phyloP scores from a whole-genome alignment of 345 rosid genomes.

The Sonneratia caseolaris region DNA sequence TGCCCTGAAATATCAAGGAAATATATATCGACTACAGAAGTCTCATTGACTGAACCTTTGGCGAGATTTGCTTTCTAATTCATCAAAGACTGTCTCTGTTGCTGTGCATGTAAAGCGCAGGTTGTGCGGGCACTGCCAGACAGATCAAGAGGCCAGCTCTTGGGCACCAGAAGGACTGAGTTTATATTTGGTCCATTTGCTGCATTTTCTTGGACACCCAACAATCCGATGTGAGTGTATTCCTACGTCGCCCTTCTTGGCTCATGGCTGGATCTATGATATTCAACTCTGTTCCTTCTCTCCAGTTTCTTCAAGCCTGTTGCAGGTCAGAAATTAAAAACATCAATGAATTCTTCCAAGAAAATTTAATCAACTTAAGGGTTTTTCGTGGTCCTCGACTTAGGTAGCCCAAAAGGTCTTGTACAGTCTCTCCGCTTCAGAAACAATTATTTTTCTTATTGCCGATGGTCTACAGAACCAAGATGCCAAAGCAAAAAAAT shows the following conservation, averaged over 20 bases:
- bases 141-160: neutral
- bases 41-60: too few relatives aligned
- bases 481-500: conserved; percentile 62
- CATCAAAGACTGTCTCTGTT: too few relatives aligned
- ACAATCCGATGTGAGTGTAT: conserved; percentile 69
- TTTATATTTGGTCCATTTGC: conserved; percentile 58
- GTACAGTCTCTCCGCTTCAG: conserved; percentile 15
- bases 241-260: conserved; percentile 28
- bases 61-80: too few relatives aligned
- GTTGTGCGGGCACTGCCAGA: neutral
- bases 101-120: neutral
- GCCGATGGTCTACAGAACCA: conserved; percentile 48
- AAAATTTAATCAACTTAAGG: neutral
- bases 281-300: conserved; percentile 44
- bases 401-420: neutral
- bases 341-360: neutral
- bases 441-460: conserved; percentile 42
- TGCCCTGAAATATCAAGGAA: too few relatives aligned
- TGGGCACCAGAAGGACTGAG: neutral
- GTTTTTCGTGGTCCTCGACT: neutral
- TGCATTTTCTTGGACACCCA: conserved; percentile 78
- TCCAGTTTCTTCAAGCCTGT: conserved; percentile 75
- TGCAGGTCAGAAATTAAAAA: conserved; percentile 17
- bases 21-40: too few relatives aligned
- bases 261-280: conserved; percentile 40